Percentiles rank a stretch among this genome's conserved stretches.
Evolutionary conservation across 495 filamentous ascomycete genomes (phyloP).

Genomic region (Aspergillus olivimuriae): DNA sequence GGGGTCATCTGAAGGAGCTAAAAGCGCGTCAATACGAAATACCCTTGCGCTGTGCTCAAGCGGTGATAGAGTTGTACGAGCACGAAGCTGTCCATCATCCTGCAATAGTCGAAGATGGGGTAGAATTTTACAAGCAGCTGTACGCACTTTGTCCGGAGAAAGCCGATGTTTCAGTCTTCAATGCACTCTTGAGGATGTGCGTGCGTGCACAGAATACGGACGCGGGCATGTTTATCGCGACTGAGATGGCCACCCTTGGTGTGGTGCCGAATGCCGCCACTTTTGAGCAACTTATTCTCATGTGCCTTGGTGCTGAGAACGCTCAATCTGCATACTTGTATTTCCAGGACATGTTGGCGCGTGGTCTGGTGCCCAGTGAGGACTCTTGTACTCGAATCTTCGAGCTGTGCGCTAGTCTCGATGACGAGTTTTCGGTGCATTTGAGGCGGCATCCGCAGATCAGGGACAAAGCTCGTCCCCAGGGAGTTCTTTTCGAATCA

Average conservation of each 20-base stretch:
- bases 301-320: constrained; percentile 47
- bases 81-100: constrained; percentile 21
- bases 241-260: constrained; percentile 64
- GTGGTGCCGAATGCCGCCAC: constrained; percentile 54
- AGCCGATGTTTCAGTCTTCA: constrained; percentile 59
- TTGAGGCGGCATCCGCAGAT: constrained; percentile 26
- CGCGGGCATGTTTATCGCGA: constrained; percentile 59
- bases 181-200: constrained; percentile 60
- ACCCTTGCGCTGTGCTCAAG: constrained; percentile 25
- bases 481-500: no score
- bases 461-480: constrained; percentile 10
- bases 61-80: constrained; percentile 29
- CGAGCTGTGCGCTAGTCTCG: constrained; percentile 19
- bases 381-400: constrained; percentile 23
- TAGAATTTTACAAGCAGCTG: constrained; percentile 66
- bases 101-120: constrained; percentile 38
- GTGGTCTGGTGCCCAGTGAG: constrained; percentile 16
- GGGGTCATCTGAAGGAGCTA: constrained; percentile 49
- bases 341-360: constrained; percentile 29
- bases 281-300: constrained; percentile 63
- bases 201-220: constrained; percentile 40
- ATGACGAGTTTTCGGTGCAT: constrained; percentile 24
- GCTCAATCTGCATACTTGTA: constrained; percentile 36
- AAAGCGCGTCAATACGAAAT: constrained; percentile 22
- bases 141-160: constrained; percentile 52